Conservation (phyloP, 108 stramenopile genomes). For the Bacterosira constricta region DNA sequence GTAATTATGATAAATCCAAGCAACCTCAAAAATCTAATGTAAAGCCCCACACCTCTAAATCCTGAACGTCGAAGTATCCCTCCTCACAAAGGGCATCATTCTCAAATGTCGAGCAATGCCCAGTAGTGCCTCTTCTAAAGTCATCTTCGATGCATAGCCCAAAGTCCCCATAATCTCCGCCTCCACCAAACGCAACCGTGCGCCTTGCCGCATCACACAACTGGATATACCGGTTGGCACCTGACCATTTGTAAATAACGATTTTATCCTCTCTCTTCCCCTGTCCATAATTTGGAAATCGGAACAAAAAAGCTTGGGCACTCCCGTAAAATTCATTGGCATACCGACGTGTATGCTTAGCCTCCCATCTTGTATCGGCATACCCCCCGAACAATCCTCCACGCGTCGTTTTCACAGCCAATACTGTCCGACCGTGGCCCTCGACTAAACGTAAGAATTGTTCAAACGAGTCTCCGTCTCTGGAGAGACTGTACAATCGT, state of each 20-base stretch:
- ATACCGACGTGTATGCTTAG: conserved; percentile 20
- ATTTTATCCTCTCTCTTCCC: conserved; percentile 19
- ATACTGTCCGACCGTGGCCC: conserved; percentile 58
- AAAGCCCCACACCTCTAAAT: conserved; percentile 82
- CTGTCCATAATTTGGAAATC: conserved; percentile 23
- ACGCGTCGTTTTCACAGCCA: conserved; percentile 72
- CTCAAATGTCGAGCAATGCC: conserved; percentile 86
- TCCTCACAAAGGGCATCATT: conserved; percentile 77
- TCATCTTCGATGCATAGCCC: conserved; percentile 88
- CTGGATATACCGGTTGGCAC: conserved; percentile 86
- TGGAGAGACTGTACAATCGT: conserved; percentile 71
- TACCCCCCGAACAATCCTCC: conserved; percentile 82
- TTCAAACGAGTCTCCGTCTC: conserved; percentile 90
- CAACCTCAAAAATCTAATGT: conserved; percentile 38
- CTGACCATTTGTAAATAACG: conserved; percentile 79
- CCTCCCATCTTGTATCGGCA: conserved; percentile 78
- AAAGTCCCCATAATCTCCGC: conserved; percentile 85
- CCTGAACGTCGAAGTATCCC: conserved; percentile 68
- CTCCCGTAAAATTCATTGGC: conserved; percentile 70
- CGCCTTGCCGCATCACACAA: conserved; percentile 64
- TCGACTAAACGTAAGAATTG: conserved; percentile 66
- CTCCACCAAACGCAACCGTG: conserved; percentile 86
- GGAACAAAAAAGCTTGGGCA: conserved; percentile 69
- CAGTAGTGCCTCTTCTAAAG: conserved; percentile 82
- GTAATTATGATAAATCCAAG: background rate